A percentile compares a stretch with the other conserved stretches of the same genome.
These are phyloP conservation scores for Aureobasidium subglaciale DNA, from an alignment of 2,329 filamentous ascomycete species.

Conservation along the genomic window DNA sequence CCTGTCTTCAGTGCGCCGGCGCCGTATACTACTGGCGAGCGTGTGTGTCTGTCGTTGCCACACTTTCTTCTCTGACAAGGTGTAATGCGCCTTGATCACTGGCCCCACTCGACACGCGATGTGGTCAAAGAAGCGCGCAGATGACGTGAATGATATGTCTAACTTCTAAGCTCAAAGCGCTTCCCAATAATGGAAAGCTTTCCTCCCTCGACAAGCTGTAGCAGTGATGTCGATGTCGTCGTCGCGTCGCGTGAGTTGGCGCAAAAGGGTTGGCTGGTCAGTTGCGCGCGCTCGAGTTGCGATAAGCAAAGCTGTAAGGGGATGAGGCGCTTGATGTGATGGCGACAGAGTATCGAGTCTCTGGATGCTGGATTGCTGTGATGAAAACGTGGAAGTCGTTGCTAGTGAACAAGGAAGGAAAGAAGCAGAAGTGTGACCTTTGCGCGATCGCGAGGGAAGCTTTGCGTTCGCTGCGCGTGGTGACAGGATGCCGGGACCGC, in stretches of 20 bases:
- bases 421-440: background rate
- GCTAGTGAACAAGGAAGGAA: background rate
- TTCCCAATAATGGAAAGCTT: slow-evolving; percentile 1
- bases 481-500: background rate
- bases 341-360: background rate
- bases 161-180: slow-evolving; percentile 6
- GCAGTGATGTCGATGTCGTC: background rate
- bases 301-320: background rate
- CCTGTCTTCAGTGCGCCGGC: background rate
- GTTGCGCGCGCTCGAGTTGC: background rate
- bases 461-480: slow-evolving; percentile 3
- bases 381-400: background rate
- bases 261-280: background rate
- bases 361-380: background rate
- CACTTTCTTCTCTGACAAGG: background rate
- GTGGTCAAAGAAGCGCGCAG: slow-evolving; percentile 5
- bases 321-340: background rate
- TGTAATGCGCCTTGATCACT: background rate
- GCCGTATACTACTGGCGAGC: slow-evolving; percentile 3
- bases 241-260: slow-evolving; percentile 8
- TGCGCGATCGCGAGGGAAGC: background rate
- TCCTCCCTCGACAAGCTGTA: background rate
- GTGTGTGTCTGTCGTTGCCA: background rate
- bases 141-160: slow-evolving; percentile 9
- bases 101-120: slow-evolving; percentile 6